phyloP scores from a whole-genome alignment of 2,329 filamentous ascomycete species.

The Colletotrichum graminicola region DNA sequence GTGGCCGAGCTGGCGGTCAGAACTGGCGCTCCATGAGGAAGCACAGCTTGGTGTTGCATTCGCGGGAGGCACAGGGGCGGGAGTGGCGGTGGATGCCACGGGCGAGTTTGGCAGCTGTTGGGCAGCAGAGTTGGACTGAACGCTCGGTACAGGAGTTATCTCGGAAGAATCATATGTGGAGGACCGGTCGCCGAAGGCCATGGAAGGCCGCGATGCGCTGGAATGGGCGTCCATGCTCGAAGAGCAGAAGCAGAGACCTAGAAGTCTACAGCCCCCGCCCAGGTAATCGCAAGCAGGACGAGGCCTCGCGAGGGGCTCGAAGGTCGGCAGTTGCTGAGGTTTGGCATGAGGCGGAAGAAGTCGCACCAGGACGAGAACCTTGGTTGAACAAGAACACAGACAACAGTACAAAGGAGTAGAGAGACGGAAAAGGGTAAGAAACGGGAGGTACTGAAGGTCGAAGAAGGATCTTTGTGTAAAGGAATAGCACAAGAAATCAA shows the following conservation, averaged over 20 bases:
- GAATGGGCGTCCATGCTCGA: conserved; percentile 27
- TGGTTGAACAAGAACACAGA: neutral
- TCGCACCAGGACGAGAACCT: neutral
- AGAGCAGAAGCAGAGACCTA: conserved; percentile 23
- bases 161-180: conserved; percentile 27
- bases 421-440: neutral
- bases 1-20: conserved; percentile 56
- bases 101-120: conserved; percentile 3
- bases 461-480: neutral
- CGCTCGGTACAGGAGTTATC: conserved; percentile 32
- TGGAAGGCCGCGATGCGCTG: conserved; percentile 29
- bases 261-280: conserved; percentile 17
- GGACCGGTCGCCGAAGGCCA: conserved; percentile 22
- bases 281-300: conserved; percentile 27
- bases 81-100: neutral
- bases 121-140: conserved; percentile 11
- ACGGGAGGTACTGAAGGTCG: neutral
- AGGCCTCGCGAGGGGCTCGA: conserved; percentile 35
- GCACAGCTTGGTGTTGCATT: conserved; percentile 45
- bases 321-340: conserved; percentile 24
- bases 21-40: conserved; percentile 58
- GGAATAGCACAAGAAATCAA: neutral
- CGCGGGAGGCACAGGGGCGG: conserved; percentile 40
- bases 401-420: neutral
- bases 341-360: conserved; percentile 33